These are phyloP conservation scores for Fusarium azukiicola DNA, from an alignment of 2,329 filamentous ascomycete genomes.

Conservation along the genomic window DNA sequence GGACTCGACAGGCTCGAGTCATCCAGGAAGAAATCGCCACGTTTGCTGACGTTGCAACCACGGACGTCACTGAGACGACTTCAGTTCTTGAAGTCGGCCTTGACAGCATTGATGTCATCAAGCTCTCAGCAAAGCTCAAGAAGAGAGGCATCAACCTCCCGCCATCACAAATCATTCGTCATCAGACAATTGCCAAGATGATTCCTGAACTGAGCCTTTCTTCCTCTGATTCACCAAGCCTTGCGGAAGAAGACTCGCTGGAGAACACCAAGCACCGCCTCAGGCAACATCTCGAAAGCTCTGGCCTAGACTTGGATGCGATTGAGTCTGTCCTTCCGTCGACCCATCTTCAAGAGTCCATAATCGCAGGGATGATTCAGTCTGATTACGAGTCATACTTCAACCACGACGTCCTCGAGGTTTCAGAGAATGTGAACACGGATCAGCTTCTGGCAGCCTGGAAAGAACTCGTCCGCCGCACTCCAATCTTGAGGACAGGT, in stretches of 20 bases:
- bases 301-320: constrained; percentile 60
- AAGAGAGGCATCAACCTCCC: constrained; percentile 79
- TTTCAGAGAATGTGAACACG: constrained; percentile 77
- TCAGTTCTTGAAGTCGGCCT: constrained; percentile 91
- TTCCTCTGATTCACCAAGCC: neutral
- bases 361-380: constrained; percentile 90
- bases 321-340: constrained; percentile 84
- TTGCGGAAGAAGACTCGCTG: constrained; percentile 26
- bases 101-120: constrained; percentile 96
- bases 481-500: constrained; percentile 87
- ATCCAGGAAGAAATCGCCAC: constrained; percentile 82
- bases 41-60: constrained; percentile 76
- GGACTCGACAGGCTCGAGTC: constrained; percentile 74
- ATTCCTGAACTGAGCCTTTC: constrained; percentile 33
- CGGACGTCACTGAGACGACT: constrained; percentile 76
- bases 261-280: constrained; percentile 59
- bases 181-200: constrained; percentile 84
- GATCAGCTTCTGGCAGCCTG: constrained; percentile 80
- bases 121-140: constrained; percentile 87
- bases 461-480: constrained; percentile 75
- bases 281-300: constrained; percentile 60
- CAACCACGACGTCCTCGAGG: constrained; percentile 88
- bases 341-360: constrained; percentile 92
- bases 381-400: constrained; percentile 90
- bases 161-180: constrained; percentile 89